Conservation (phyloP, 495 filamentous ascomycete species). For the Neurospora intermedia region DNA sequence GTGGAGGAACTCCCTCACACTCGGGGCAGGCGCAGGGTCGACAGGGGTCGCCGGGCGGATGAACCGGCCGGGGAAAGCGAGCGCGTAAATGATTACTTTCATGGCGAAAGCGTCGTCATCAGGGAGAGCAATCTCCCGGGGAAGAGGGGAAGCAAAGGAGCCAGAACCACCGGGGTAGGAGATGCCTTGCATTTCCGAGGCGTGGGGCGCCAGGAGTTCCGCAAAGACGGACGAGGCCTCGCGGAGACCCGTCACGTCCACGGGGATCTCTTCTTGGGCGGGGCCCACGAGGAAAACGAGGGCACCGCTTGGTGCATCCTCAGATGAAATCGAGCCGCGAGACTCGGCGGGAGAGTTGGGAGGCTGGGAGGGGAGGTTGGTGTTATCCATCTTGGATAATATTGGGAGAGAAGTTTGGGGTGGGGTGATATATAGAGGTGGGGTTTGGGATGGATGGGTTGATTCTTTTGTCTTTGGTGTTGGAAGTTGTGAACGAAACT, state of each 20-base stretch:
- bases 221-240: not conserved
- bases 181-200: not conserved
- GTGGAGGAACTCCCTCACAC: not conserved
- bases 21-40: not conserved
- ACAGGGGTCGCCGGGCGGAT: not conserved
- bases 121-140: not conserved
- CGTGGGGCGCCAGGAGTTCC: not conserved
- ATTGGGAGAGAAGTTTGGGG: not conserved
- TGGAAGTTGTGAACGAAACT: not conserved
- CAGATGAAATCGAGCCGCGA: not conserved
- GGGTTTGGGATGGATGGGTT: not conserved
- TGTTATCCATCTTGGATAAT: not conserved
- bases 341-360: not conserved
- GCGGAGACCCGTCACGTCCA: not conserved
- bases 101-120: not conserved
- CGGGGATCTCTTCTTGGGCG: not conserved
- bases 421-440: not conserved
- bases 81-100: not conserved
- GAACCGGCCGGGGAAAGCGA: not conserved
- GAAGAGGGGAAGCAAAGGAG: not conserved
- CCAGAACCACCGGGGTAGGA: not conserved
- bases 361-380: not conserved
- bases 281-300: not conserved
- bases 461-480: not conserved
- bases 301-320: not conserved